Evolutionary conservation across 2,329 filamentous ascomycete genomes (phyloP).

Genomic region (Tolypocladium cylindrosporum): DNA sequence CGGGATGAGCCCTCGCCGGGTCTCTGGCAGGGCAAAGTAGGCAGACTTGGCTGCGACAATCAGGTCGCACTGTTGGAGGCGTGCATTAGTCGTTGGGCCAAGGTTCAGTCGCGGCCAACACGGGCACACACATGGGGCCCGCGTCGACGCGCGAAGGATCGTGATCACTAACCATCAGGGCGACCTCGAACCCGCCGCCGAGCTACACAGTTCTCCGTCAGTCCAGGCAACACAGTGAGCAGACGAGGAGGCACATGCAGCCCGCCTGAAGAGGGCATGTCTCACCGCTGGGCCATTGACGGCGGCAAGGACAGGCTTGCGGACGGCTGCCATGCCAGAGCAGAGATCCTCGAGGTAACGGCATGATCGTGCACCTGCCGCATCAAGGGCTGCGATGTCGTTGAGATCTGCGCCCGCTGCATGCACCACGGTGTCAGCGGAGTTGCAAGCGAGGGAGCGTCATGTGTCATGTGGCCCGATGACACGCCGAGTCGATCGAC

Average conservation of each 20-base stretch:
- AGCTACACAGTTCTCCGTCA: conserved; percentile 20
- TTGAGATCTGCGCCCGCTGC: conserved; percentile 25
- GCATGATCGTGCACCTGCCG: conserved; percentile 18
- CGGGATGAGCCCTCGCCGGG: conserved; percentile 28
- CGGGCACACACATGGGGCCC: background rate
- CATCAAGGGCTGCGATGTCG: conserved; percentile 23
- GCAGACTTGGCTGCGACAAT: conserved; percentile 24
- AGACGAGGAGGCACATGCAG: background rate
- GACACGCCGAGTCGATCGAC: no score
- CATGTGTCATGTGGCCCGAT: background rate
- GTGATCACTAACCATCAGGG: conserved; percentile 27
- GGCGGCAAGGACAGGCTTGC: conserved; percentile 38
- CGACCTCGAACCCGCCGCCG: conserved; percentile 40
- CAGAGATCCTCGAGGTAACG: conserved; percentile 32
- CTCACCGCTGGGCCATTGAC: conserved; percentile 40
- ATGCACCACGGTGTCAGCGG: background rate
- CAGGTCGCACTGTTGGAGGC: conserved; percentile 23
- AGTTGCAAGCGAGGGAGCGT: background rate
- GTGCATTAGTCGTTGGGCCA: conserved; percentile 1
- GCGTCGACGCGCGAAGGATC: background rate
- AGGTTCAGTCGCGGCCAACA: background rate
- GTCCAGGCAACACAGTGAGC: background rate
- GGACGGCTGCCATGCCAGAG: conserved; percentile 19
- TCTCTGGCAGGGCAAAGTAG: conserved; percentile 29
- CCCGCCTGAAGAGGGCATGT: conserved; percentile 12